phyloP scores from a whole-genome alignment of 352 stramenopile genomes.

The Phytophthora constricta region DNA sequence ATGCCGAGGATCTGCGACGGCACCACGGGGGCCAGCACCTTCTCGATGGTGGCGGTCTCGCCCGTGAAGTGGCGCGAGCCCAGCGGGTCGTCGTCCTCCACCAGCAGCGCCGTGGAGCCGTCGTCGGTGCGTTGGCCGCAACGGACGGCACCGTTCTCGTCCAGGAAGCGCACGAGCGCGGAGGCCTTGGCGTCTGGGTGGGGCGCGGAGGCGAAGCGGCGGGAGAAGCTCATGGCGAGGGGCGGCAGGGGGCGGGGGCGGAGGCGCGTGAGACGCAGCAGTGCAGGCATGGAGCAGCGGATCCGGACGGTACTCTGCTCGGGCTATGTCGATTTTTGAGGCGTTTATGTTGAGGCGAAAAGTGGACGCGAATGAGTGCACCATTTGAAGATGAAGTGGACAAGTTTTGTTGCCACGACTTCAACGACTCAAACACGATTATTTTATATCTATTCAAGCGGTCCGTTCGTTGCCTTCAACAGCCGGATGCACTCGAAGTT shows the following conservation, averaged over 20 bases:
- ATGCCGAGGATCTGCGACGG: slow-evolving; percentile 88
- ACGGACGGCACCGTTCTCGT: slow-evolving; percentile 57
- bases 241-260: slow-evolving; percentile 5
- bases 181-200: slow-evolving; percentile 44
- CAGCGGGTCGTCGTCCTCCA: slow-evolving; percentile 75
- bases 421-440: not conserved
- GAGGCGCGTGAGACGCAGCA: slow-evolving; percentile 26
- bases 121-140: slow-evolving; percentile 61
- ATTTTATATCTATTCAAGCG: not conserved
- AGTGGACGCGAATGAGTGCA: too few species aligned
- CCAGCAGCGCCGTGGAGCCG: slow-evolving; percentile 50
- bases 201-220: slow-evolving; percentile 10
- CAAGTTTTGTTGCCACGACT: too few species aligned
- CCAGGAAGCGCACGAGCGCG: slow-evolving; percentile 71
- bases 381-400: too few species aligned
- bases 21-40: slow-evolving; percentile 80
- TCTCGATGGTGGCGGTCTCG: slow-evolving; percentile 64
- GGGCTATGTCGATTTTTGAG: slow-evolving; percentile 19
- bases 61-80: slow-evolving; percentile 70
- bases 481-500: not conserved
- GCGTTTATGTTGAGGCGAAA: too few species aligned
- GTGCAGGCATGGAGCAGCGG: slow-evolving; percentile 15
- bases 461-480: not conserved
- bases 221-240: slow-evolving; percentile 19
- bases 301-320: slow-evolving; percentile 2